Evolutionary conservation across 2,329 filamentous ascomycete genomes (phyloP).

Genomic region (Emericellopsis cladophorae): DNA sequence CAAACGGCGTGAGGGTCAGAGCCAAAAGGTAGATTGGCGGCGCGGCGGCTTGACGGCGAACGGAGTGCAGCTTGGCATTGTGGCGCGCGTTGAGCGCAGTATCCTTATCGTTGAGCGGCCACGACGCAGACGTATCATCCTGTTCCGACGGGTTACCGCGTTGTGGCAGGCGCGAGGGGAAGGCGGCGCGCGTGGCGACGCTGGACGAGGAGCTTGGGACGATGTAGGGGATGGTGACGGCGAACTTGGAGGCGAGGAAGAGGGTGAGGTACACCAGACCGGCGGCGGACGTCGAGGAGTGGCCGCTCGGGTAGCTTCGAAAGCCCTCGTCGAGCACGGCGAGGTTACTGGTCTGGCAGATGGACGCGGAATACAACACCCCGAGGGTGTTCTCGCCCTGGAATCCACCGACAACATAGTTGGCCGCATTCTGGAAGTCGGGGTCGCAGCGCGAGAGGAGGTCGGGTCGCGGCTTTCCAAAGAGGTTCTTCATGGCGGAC

Average conservation of each 20-base stretch:
- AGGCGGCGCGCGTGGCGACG: conserved; percentile 45
- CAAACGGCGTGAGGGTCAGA: conserved; percentile 58
- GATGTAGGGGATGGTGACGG: conserved; percentile 60
- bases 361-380: conserved; percentile 59
- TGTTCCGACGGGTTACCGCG: conserved; percentile 19
- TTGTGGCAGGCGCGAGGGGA: conserved; percentile 49
- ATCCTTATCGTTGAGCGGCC: conserved; percentile 3
- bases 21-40: conserved; percentile 70
- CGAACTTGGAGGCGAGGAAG: conserved; percentile 75
- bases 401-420: conserved; percentile 52
- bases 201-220: conserved; percentile 33
- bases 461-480: conserved; percentile 65
- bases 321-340: conserved; percentile 66
- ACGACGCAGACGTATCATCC: conserved; percentile 8
- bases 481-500: conserved; percentile 70
- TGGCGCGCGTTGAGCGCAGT: conserved; percentile 14
- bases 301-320: conserved; percentile 54
- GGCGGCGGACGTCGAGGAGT: conserved; percentile 56
- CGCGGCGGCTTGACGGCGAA: conserved; percentile 62
- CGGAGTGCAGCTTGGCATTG: conserved; percentile 19
- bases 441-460: conserved; percentile 69
- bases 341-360: conserved; percentile 57
- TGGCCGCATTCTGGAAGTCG: conserved; percentile 48
- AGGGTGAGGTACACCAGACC: conserved; percentile 78
- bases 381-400: conserved; percentile 39